Conservation (phyloP, 768 basidiomycete genomes). For the Trametes meyenii region DNA sequence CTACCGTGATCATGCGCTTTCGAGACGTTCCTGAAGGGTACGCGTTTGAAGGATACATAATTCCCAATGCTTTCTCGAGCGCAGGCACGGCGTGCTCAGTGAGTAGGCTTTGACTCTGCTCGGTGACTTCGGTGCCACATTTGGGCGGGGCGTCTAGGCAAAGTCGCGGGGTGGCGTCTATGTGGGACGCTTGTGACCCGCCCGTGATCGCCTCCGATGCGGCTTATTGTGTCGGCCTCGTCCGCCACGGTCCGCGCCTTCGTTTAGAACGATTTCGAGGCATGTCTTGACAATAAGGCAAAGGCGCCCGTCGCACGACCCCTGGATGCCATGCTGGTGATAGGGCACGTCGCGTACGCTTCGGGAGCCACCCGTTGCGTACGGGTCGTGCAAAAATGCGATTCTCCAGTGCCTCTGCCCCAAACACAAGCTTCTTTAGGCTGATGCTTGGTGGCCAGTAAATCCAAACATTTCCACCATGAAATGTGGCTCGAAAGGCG, state of each 20-base stretch:
- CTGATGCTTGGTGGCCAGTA: not conserved
- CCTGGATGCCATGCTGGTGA: not conserved
- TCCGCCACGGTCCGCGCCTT: not conserved
- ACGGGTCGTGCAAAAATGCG: not conserved
- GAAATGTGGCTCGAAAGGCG: no score
- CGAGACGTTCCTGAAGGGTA: no score
- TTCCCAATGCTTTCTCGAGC: no score
- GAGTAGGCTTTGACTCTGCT: not conserved
- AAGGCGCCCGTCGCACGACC: slow-evolving; percentile 2
- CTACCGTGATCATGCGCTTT: no score
- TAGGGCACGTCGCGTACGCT: slow-evolving; percentile 9
- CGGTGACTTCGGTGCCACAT: not conserved
- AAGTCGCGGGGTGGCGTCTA: not conserved
- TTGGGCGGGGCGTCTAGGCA: not conserved
- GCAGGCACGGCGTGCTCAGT: no score
- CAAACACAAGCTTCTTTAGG: not conserved
- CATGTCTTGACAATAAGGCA: slow-evolving; percentile 17
- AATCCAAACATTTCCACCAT: not conserved
- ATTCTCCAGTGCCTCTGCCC: not conserved
- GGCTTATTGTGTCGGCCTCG: slow-evolving; percentile 16
- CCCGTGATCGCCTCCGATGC: slow-evolving; percentile 3
- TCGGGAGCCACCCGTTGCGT: not conserved
- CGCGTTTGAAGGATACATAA: no score
- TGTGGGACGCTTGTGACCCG: slow-evolving; percentile 2
- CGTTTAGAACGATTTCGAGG: slow-evolving; percentile 4